phyloP scores from a whole-genome alignment of 306 rosid genomes.

The Inga leiocalycina region DNA sequence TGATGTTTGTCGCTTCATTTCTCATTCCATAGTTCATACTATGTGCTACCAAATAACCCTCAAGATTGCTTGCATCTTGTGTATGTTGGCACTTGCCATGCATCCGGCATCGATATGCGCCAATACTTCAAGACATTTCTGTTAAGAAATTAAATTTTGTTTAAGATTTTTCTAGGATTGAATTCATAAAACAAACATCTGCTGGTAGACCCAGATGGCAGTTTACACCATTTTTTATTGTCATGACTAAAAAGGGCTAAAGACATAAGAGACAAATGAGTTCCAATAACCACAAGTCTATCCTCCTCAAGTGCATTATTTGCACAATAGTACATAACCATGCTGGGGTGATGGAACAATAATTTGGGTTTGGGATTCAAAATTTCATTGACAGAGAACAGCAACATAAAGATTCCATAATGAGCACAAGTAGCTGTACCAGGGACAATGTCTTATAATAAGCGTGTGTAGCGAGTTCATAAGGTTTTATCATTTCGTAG shows the following conservation, averaged over 20 bases:
- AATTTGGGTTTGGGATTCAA: neutral
- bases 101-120: neutral
- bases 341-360: slow-evolving; percentile 3
- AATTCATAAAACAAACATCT: neutral
- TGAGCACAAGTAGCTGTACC: slow-evolving; percentile 9
- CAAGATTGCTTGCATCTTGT: neutral
- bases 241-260: neutral
- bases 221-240: too few species aligned
- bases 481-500: slow-evolving; percentile 28
- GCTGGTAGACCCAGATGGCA: neutral
- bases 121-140: neutral
- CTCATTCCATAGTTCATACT: neutral
- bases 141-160: neutral
- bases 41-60: neutral
- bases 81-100: too few species aligned
- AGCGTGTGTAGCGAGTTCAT: neutral
- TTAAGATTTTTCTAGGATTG: neutral
- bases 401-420: slow-evolving; percentile 22
- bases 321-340: slow-evolving; percentile 2
- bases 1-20: neutral
- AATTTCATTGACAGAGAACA: slow-evolving; percentile 24
- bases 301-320: neutral
- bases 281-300: neutral
- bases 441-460: neutral
- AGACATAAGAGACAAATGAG: neutral